phyloP scores from a whole-genome alignment of 2,329 filamentous ascomycete species.

The Microdochium paspali region DNA sequence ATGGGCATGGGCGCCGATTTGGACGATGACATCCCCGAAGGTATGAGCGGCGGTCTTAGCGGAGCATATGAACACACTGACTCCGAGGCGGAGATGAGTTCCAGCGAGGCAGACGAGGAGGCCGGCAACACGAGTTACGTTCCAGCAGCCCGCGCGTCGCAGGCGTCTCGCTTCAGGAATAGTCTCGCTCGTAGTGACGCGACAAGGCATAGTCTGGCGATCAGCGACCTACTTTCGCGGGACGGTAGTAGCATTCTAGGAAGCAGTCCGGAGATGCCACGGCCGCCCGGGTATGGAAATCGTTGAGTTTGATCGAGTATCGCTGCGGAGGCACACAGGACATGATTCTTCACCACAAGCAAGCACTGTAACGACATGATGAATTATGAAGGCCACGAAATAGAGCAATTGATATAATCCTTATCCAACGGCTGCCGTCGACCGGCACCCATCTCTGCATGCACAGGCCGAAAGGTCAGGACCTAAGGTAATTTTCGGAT shows the following conservation, averaged over 20 bases:
- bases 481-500: too few relatives aligned
- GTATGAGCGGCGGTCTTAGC: conserved; percentile 41
- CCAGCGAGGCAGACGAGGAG: conserved; percentile 33
- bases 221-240: conserved; percentile 44
- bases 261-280: conserved; percentile 41
- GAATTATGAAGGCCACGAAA: too few relatives aligned
- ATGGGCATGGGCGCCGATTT: conserved; percentile 60
- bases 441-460: too few relatives aligned
- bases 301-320: conserved; percentile 2
- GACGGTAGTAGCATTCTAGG: conserved; percentile 49
- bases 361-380: conserved; percentile 2
- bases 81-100: conserved; percentile 55
- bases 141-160: conserved; percentile 18
- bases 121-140: conserved; percentile 28
- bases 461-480: too few relatives aligned
- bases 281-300: conserved; percentile 15
- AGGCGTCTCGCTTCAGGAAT: conserved; percentile 21
- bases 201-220: conserved; percentile 43
- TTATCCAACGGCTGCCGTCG: too few relatives aligned
- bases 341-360: neutral
- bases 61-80: conserved; percentile 66
- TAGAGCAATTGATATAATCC: conserved; percentile 3
- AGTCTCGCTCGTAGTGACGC: conserved; percentile 29
- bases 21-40: conserved; percentile 62
- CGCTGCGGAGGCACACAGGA: too few relatives aligned